Conservation (phyloP, 331 rosid genomes). For the Malus hybrid region DNA sequence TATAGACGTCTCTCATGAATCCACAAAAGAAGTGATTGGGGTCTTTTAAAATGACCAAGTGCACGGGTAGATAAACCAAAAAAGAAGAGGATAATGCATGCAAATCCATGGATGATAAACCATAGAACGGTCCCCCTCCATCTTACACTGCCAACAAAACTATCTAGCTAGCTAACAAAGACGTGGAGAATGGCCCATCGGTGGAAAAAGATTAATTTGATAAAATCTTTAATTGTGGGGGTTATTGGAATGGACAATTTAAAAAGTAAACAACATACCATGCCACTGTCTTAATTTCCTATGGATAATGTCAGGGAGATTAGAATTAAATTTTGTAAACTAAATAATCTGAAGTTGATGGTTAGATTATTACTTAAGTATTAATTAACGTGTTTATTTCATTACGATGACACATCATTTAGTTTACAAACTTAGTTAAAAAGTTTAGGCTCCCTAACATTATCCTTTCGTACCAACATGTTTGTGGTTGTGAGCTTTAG, state of each 20-base stretch:
- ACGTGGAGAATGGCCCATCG: not conserved
- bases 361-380: too few relatives aligned
- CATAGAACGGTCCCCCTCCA: not conserved
- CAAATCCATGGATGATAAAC: not conserved
- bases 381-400: too few relatives aligned
- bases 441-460: too few relatives aligned
- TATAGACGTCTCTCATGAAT: not conserved
- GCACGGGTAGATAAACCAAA: not conserved
- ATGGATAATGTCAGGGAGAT: fast-evolving
- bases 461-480: too few relatives aligned
- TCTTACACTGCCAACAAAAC: not conserved
- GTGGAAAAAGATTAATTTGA: not conserved
- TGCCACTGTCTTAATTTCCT: not conserved
- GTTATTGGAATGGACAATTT: not conserved
- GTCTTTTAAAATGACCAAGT: not conserved
- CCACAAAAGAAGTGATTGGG: not conserved
- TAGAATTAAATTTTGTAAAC: too few relatives aligned
- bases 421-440: too few relatives aligned
- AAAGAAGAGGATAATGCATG: not conserved
- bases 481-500: too few relatives aligned
- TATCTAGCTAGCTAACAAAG: not conserved
- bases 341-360: too few relatives aligned
- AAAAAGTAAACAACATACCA: not conserved
- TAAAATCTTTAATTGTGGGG: not conserved
- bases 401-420: too few relatives aligned